phyloP scores from a whole-genome alignment of 2,329 filamentous ascomycete genomes.

The Phialophora macrospora region DNA sequence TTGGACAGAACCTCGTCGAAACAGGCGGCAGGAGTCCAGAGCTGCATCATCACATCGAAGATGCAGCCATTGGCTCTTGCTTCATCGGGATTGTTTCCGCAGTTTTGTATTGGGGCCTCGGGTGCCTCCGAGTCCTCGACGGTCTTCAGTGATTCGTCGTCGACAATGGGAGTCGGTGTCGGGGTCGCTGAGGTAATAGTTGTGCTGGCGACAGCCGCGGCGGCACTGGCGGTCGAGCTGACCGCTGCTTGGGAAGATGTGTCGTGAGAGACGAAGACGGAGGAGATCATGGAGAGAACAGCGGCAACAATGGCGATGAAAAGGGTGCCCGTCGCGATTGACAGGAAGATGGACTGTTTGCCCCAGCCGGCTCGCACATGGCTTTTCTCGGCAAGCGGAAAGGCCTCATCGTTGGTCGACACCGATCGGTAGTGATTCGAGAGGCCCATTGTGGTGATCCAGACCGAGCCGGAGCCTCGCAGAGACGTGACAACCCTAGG shows the following conservation, averaged over 20 bases:
- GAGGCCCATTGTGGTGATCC: constrained; percentile 29
- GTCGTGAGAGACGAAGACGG: constrained; percentile 29
- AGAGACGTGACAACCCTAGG: neutral
- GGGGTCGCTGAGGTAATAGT: constrained; percentile 16
- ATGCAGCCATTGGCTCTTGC: constrained; percentile 36
- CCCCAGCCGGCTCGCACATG: constrained; percentile 32
- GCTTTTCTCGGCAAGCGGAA: constrained; percentile 26
- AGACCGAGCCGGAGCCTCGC: constrained; percentile 1
- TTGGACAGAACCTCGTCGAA: constrained; percentile 35
- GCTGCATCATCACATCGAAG: constrained; percentile 41
- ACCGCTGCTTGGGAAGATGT: constrained; percentile 11
- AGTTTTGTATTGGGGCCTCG: constrained; percentile 29
- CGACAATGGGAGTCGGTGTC: constrained; percentile 12
- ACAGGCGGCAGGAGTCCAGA: constrained; percentile 37
- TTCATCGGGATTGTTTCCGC: constrained; percentile 34
- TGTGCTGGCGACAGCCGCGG: constrained; percentile 18
- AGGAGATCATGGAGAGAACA: constrained; percentile 32
- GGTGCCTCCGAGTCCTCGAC: constrained; percentile 7
- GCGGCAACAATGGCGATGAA: constrained; percentile 34
- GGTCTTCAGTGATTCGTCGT: constrained; percentile 21
- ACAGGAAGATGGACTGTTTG: constrained; percentile 33
- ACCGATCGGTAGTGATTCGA: constrained; percentile 34
- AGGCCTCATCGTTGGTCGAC: constrained; percentile 31
- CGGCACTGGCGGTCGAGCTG: constrained; percentile 19
- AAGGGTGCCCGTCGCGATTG: constrained; percentile 32